Base-by-base conservation (phyloP, 2,329 filamentous ascomycete species). In the Alternaria novae-zelandiae region DNA sequence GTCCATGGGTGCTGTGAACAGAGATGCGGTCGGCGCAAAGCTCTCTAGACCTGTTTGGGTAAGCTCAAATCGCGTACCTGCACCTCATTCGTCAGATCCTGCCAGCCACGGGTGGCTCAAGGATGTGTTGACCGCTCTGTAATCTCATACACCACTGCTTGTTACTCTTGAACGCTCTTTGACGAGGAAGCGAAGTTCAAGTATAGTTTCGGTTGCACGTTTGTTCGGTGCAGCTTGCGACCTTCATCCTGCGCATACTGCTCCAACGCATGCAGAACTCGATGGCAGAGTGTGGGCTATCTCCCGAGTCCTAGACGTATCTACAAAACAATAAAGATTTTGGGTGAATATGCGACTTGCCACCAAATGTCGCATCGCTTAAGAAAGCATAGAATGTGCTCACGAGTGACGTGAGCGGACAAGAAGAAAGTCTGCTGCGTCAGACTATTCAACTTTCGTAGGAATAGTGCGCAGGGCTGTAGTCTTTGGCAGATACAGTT, bases 1-100 rank as follows among this genome's bases (percentile, higher is more conserved):
- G 43, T 21, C 12, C 32, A 7, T 28, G 28, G 28, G 28, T 32
- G 32, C 28, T 51, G 49, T 51, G 3, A 46, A 32, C 36, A n/a
- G 55, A 59, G 21, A 50, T 58, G 45, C 56, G 51, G 61, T 56
- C 26, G 61, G 49, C n/a, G 17, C 30, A 36, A 25, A 32, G n/a
- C n/a, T 28, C 45, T 13, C 61, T 63, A 63, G 55, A 45, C 57
- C 30, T 26, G 6, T 36, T 25, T 1, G 20, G 25, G 43, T n/a
- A 30, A 30, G 23, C 60, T 49, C 44, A 25, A n/a, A 13, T 12
- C 12, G 32, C 43, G 12, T 45, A 23, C 25, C 21, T n/a, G 26
- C 10, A 21, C 30, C 51, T 60, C 50, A 60, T 63, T 63, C 25
- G 61, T 25, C 36, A 43, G 32, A 28, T 21, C 10, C 46, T 45